A percentile compares a stretch with the other conserved stretches of the same genome.
phyloP scores from a whole-genome alignment of 1,284 basidiomycete species.

The Phellopilus nigrolimitatus region DNA sequence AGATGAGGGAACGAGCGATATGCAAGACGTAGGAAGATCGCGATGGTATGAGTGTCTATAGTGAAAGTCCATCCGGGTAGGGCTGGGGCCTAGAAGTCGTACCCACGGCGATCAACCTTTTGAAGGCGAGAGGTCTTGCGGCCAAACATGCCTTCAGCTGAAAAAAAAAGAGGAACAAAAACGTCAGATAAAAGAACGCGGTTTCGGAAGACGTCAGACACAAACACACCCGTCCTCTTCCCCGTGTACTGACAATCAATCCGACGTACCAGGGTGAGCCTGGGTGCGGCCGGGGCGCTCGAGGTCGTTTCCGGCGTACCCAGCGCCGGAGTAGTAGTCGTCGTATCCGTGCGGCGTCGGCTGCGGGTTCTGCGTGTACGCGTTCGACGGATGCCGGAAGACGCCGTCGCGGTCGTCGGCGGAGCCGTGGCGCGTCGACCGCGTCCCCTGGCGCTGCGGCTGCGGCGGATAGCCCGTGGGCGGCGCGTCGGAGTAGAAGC shows the following conservation, averaged over 20 bases:
- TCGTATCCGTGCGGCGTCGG: constrained; percentile 37
- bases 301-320: constrained; percentile 27
- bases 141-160: constrained; percentile 50
- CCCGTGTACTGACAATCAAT: no score
- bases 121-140: constrained; percentile 45
- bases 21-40: not conserved
- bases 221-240: constrained; percentile 1
- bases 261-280: constrained; percentile 42
- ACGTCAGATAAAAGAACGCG: not conserved
- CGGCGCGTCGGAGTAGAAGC: constrained; percentile 25
- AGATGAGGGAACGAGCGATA: not conserved
- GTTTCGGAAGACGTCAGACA: not conserved
- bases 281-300: constrained; percentile 39
- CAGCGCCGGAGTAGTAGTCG: constrained; percentile 26
- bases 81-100: no score
- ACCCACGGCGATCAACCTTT: constrained; percentile 23
- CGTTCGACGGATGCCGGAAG: constrained; percentile 30
- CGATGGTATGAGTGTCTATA: not conserved
- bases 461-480: constrained; percentile 16
- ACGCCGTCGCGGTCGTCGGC: constrained; percentile 12
- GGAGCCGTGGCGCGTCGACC: constrained; percentile 22
- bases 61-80: no score
- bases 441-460: constrained; percentile 20
- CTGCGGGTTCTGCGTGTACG: constrained; percentile 40
- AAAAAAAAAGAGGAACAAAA: constrained; percentile 8